Evolutionary conservation across 2,329 filamentous ascomycete genomes (phyloP).

Genomic region (Venturia effusa): DNA sequence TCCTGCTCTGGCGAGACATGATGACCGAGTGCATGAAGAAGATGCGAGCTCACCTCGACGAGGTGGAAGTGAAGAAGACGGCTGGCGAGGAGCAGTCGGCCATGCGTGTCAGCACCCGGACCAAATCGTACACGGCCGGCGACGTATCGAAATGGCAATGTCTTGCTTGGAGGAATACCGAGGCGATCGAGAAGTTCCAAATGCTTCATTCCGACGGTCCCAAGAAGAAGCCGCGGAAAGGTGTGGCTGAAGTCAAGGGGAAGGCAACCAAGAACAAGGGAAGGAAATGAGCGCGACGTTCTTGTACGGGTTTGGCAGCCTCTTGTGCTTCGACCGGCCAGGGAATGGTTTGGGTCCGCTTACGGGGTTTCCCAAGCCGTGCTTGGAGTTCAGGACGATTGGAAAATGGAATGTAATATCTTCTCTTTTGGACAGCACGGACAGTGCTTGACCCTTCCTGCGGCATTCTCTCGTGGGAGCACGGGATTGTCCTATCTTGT

Average conservation of each 20-base stretch:
- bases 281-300: conserved; percentile 14
- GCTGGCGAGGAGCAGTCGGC: conserved; percentile 34
- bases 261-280: conserved; percentile 16
- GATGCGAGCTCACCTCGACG: conserved; percentile 59
- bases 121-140: conserved; percentile 46
- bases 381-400: conserved; percentile 2
- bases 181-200: conserved; percentile 46
- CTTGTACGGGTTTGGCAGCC: no score
- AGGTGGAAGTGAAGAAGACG: conserved; percentile 39
- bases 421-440: background rate
- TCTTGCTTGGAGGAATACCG: conserved; percentile 54
- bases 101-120: conserved; percentile 48
- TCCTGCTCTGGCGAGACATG: conserved; percentile 62
- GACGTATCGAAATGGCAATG: conserved; percentile 47
- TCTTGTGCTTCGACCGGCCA: background rate
- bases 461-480: background rate
- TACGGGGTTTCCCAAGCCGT: background rate
- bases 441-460: background rate
- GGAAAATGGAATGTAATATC: background rate
- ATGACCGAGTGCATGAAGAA: conserved; percentile 73
- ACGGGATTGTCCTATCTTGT: background rate
- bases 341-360: no score
- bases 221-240: conserved; percentile 31
- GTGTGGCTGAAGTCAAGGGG: conserved; percentile 19
- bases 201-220: conserved; percentile 45